Evolutionary conservation across 179 eudicot species (phyloP).

Genomic region (Silene vulgaris): DNA sequence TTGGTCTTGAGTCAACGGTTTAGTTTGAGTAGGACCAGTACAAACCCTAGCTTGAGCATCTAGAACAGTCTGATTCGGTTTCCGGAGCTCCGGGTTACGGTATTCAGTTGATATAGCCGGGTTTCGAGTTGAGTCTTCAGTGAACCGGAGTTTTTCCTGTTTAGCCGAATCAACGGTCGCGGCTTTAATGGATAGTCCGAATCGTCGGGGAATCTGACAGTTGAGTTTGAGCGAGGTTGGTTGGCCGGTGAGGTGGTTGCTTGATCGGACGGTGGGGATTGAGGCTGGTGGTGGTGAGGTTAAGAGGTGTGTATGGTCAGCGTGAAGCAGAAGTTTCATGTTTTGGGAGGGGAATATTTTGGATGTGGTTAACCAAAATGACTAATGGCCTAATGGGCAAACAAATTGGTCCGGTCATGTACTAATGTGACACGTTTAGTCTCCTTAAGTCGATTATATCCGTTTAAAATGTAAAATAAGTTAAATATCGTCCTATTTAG

Average conservation of each 20-base stretch:
- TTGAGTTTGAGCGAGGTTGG: not conserved
- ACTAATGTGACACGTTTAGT: too few relatives aligned
- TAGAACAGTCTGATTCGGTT: constrained; percentile 74
- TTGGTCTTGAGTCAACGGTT: constrained; percentile 65
- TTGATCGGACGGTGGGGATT: constrained; percentile 14
- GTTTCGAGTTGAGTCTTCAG: constrained; percentile 41
- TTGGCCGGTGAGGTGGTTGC: not conserved
- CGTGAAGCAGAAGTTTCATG: constrained; percentile 43
- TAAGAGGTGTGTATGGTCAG: constrained; percentile 27
- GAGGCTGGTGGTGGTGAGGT: constrained; percentile 13
- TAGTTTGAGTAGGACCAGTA: constrained; percentile 92
- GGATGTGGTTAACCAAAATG: too few relatives aligned
- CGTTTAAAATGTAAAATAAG: too few relatives aligned
- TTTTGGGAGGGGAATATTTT: not conserved
- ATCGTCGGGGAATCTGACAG: constrained; percentile 25
- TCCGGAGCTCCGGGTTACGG: constrained; percentile 43
- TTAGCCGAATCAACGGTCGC: constrained; percentile 37
- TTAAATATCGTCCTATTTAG: too few relatives aligned
- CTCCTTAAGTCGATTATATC: too few relatives aligned
- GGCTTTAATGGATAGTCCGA: constrained; percentile 31
- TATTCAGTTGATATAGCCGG: constrained; percentile 65
- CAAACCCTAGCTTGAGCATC: constrained; percentile 92
- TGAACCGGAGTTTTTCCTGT: constrained; percentile 36
- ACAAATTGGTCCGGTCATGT: too few relatives aligned
- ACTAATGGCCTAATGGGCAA: too few relatives aligned